A percentile compares a stretch with the other conserved stretches of the same genome.
Conservation (phyloP, 2,329 filamentous ascomycete species). For the Trichoderma atroviride region DNA sequence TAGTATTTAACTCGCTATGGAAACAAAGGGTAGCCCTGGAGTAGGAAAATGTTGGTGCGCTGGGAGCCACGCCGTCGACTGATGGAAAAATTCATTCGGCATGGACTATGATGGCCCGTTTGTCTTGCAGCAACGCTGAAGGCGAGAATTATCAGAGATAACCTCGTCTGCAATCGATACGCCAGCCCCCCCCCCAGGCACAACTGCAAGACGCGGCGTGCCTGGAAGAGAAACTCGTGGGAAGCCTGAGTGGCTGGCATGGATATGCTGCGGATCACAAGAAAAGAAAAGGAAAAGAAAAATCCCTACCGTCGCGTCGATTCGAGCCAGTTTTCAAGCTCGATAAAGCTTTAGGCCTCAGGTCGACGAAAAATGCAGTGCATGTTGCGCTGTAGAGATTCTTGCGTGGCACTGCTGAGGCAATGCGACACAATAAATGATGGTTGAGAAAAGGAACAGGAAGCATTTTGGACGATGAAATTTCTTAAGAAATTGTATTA, state of each 20-base stretch:
- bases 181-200: conserved; percentile 45
- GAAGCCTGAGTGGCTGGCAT: conserved; percentile 21
- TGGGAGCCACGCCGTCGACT: conserved; percentile 54
- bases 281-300: neutral
- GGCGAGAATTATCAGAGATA: conserved; percentile 10
- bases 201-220: conserved; percentile 42
- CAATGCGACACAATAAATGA: neutral
- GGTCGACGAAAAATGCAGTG: neutral
- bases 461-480: neutral
- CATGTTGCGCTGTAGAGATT: neutral
- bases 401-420: neutral
- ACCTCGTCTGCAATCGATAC: conserved; percentile 23
- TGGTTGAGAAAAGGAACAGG: neutral
- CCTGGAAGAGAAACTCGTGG: conserved; percentile 45
- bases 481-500: neutral
- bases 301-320: conserved; percentile 9
- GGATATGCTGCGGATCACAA: conserved; percentile 20
- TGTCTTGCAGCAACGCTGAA: conserved; percentile 47
- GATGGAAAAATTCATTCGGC: conserved; percentile 42
- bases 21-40: neutral
- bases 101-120: conserved; percentile 58
- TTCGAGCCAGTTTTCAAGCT: neutral
- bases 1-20: neutral
- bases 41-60: conserved; percentile 48
- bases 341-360: neutral